Base-by-base conservation (phyloP, 129 eudicot genomes). In the Erigeron canadensis region DNA sequence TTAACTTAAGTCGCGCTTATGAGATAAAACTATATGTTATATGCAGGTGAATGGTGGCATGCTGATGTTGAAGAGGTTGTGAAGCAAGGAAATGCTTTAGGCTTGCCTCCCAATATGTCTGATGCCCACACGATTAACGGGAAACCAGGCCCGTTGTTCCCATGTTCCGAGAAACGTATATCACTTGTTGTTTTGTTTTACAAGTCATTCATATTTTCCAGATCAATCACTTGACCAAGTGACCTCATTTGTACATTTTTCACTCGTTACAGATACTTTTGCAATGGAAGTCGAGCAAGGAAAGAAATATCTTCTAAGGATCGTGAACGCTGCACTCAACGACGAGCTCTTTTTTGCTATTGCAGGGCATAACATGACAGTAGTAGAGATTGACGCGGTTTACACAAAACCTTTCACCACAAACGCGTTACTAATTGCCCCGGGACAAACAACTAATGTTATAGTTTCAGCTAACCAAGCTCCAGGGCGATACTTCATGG, bases 401-500 rank as follows among this genome's bases (percentile, higher is more conserved):
- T 53, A 53, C 58, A 53, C 58, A 5, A 53, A 53, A 53, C 58
- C 58, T n/a, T 53, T 53, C 58, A 7, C 16, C 10, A 53, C 58
- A 12, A 10, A 53, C 11, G 22, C 18, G n/a, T 19, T 53, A n/a
- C 58, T 53, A 53, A 19, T 53, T 7, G 18, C 58, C 16, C 58
- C 58, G 2, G 58, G 58, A 17, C 58, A 53, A 53, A 53, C 58
- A 11, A 53, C 58, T 13, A 53, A 53, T 53, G 58, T 53, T 13
- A 19, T 53, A 1, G 83, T 82, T 6, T 69, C 15, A 10, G 72
- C 86, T 21, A 80, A 74, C 64, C 70, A 62, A 1, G 19, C 78
- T 43, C 86, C 86, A 3, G 73, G 83, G 1, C 78, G 83, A 10
- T 53, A n/a, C 58, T 19, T 39, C 71, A 39, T 66, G 71, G 15